Evolutionary conservation across 106 monocot genomes (phyloP).

Genomic region (Allium sativum): DNA sequence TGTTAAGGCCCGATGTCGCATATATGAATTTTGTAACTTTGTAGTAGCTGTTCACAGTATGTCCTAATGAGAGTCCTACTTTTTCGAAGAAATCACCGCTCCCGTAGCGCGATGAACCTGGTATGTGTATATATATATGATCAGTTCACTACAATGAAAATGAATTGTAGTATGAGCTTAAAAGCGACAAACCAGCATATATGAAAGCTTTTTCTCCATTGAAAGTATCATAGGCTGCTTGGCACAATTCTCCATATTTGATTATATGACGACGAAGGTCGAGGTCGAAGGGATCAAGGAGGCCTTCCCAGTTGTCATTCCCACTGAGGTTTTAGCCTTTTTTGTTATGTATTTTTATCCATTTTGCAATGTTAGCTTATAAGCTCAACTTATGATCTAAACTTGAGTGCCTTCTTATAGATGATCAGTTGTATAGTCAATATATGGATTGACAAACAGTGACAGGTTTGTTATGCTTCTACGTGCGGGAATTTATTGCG

Average conservation of each 20-base stretch:
- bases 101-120: constrained; percentile 28
- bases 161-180: too few relatives aligned
- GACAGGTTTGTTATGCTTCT: neutral
- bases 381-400: neutral
- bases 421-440: neutral
- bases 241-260: constrained; percentile 56
- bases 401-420: neutral
- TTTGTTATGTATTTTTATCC: constrained; percentile 13
- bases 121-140: too few relatives aligned
- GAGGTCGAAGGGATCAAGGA: constrained; percentile 63
- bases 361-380: neutral
- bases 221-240: constrained; percentile 73
- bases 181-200: constrained; percentile 23
- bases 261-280: constrained; percentile 64
- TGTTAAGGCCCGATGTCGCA: constrained; percentile 49
- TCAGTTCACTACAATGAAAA: too few relatives aligned
- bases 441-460: neutral
- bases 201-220: constrained; percentile 42
- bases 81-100: constrained; percentile 30
- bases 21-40: constrained; percentile 67
- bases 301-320: constrained; percentile 50
- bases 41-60: constrained; percentile 28
- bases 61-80: neutral
- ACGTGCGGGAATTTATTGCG: neutral
- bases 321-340: constrained; percentile 62